These are phyloP conservation scores for Endothia cerciana DNA, from an alignment of 2,329 filamentous ascomycete genomes.

Conservation along the genomic window DNA sequence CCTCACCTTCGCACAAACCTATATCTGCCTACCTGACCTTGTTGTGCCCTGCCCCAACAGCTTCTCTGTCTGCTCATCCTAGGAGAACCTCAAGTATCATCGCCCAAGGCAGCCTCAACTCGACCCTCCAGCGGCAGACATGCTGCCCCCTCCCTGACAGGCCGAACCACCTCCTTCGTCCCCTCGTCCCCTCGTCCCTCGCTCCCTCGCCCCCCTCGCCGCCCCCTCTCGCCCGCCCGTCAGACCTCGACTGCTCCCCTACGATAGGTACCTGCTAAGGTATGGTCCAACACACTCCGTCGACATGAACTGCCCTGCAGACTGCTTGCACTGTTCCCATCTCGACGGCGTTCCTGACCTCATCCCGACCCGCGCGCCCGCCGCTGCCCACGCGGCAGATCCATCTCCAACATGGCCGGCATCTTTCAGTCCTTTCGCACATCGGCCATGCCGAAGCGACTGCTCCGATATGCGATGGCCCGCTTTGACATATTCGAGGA, in stretches of 20 bases:
- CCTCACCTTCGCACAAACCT: background rate
- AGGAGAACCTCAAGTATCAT: background rate
- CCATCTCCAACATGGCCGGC: conserved; percentile 62
- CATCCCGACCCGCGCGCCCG: background rate
- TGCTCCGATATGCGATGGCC: conserved; percentile 84
- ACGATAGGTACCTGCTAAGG: background rate
- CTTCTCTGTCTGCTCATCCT: background rate
- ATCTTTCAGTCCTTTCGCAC: conserved; percentile 68
- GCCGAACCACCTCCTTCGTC: conserved; percentile 4
- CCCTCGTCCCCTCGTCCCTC: background rate
- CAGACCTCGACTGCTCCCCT: background rate
- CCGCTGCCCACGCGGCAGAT: background rate
- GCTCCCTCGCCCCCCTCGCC: background rate
- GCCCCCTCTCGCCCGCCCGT: background rate
- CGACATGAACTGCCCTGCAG: conserved; percentile 28
- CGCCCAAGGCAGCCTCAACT: background rate
- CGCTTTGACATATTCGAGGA: conserved; percentile 86
- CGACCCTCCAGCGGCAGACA: conserved; percentile 2
- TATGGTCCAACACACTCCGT: conserved; percentile 22
- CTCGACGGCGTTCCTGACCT: conserved; percentile 20
- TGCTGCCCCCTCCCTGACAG: background rate
- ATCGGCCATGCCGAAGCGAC: conserved; percentile 83
- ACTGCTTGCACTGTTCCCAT: conserved; percentile 19
- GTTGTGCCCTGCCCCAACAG: no score
- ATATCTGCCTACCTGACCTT: background rate